These are phyloP conservation scores for Talaromyces sp. DNA, from an alignment of 2,329 filamentous ascomycete species.

Conservation along the genomic window DNA sequence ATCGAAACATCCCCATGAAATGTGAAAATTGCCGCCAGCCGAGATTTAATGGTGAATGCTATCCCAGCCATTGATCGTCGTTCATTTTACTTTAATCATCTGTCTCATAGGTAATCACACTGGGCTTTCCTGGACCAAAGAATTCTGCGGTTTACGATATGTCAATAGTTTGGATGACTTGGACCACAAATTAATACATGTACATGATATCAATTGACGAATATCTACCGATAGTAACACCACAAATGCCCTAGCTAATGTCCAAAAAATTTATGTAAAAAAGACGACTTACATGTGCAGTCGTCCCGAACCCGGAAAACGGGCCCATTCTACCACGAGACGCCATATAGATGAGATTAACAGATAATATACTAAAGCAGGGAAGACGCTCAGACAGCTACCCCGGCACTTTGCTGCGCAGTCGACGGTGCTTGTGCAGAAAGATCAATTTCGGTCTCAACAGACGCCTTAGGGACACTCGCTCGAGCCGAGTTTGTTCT, in stretches of 20 bases:
- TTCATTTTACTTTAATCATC: too few species aligned
- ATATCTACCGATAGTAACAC: neutral
- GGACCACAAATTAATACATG: neutral
- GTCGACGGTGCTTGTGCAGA: slow-evolving; percentile 19
- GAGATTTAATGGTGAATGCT: too few species aligned
- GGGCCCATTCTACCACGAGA: neutral
- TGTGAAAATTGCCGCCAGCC: too few species aligned
- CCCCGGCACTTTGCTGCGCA: slow-evolving; percentile 13
- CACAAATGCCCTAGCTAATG: slow-evolving; percentile 1
- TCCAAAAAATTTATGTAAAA: neutral
- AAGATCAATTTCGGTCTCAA: slow-evolving; percentile 24
- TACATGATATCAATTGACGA: neutral
- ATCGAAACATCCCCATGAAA: too few species aligned
- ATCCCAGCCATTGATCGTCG: too few species aligned
- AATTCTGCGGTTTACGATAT: too few species aligned
- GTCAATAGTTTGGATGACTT: too few species aligned
- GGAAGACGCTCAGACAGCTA: slow-evolving; percentile 13
- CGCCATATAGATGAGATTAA: slow-evolving; percentile 2
- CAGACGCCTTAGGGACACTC: slow-evolving; percentile 23
- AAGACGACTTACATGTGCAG: neutral
- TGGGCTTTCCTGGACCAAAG: too few species aligned
- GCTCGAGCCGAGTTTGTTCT: slow-evolving; percentile 28
- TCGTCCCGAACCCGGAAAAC: neutral
- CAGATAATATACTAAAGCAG: neutral
- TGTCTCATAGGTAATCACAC: too few species aligned